Percentiles rank a stretch among this genome's conserved stretches.
phyloP scores from a whole-genome alignment of 352 stramenopile species.

The Pythium guiyangense region DNA sequence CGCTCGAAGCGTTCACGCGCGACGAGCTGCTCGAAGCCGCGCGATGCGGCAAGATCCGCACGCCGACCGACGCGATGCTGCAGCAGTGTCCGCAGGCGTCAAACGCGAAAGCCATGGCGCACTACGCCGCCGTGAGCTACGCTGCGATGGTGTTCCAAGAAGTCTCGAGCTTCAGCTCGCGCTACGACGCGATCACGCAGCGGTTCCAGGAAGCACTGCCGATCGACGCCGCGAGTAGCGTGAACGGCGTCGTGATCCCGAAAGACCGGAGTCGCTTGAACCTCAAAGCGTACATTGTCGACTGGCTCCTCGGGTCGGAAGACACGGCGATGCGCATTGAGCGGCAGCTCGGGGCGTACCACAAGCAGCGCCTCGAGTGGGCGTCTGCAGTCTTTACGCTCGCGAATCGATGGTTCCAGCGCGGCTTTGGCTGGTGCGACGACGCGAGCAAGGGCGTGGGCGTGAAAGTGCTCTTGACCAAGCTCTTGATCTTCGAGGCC shows the following conservation, averaged over 20 bases:
- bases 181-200: constrained; percentile 31
- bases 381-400: constrained; percentile 53
- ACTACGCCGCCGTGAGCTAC: constrained; percentile 62
- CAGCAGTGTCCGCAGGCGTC: constrained; percentile 33
- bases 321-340: constrained; percentile 41
- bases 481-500: constrained; percentile 49
- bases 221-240: constrained; percentile 30
- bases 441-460: constrained; percentile 45
- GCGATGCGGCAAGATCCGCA: constrained; percentile 38
- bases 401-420: constrained; percentile 59
- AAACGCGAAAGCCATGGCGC: constrained; percentile 60
- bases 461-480: constrained; percentile 53
- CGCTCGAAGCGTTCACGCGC: constrained; percentile 55
- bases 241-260: constrained; percentile 37
- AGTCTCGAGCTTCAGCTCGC: constrained; percentile 42
- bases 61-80: constrained; percentile 40
- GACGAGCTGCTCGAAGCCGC: constrained; percentile 55
- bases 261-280: constrained; percentile 37
- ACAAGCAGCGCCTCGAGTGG: constrained; percentile 51
- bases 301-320: constrained; percentile 62
- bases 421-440: constrained; percentile 64
- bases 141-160: constrained; percentile 58
- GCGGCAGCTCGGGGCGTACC: constrained; percentile 36
- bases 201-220: constrained; percentile 40
- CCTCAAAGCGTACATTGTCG: constrained; percentile 40